Evolutionary conservation across 176 grass and related monocot genomes (phyloP).

Genomic region (Aegilops tauschii): DNA sequence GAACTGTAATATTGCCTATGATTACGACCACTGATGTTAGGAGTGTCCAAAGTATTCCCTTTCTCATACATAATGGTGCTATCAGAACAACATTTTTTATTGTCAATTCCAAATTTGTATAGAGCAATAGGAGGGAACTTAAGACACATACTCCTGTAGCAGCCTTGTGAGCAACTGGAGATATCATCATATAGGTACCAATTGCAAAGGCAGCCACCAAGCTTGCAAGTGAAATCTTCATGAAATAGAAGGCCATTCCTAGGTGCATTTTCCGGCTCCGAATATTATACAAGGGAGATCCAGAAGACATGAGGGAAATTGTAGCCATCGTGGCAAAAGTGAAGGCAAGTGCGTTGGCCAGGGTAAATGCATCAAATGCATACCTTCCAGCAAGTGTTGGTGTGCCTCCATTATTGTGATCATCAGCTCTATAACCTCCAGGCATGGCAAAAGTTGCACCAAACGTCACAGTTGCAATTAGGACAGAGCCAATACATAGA

Average conservation of each 20-base stretch:
- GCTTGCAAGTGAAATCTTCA: not conserved
- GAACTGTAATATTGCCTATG: too few relatives aligned
- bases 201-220: not conserved
- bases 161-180: not conserved
- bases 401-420: not conserved
- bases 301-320: not conserved
- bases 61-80: too few relatives aligned
- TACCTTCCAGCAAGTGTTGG: not conserved
- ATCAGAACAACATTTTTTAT: not conserved
- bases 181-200: not conserved
- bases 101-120: not conserved
- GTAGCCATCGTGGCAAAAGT: not conserved
- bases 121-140: not conserved
- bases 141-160: not conserved
- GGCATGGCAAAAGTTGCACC: not conserved
- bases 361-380: not conserved
- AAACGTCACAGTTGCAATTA: not conserved
- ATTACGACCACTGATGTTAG: too few relatives aligned
- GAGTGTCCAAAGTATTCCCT: too few relatives aligned
- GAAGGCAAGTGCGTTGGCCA: not conserved
- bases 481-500: not conserved
- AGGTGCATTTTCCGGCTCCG: accelerated
- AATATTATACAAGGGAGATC: not conserved
- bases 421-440: not conserved
- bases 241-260: not conserved